Evolutionary conservation across 768 basidiomycete species (phyloP), one percentile per base, ranked within the genome.

Genomic region (Rhodotorula graminis): DNA sequence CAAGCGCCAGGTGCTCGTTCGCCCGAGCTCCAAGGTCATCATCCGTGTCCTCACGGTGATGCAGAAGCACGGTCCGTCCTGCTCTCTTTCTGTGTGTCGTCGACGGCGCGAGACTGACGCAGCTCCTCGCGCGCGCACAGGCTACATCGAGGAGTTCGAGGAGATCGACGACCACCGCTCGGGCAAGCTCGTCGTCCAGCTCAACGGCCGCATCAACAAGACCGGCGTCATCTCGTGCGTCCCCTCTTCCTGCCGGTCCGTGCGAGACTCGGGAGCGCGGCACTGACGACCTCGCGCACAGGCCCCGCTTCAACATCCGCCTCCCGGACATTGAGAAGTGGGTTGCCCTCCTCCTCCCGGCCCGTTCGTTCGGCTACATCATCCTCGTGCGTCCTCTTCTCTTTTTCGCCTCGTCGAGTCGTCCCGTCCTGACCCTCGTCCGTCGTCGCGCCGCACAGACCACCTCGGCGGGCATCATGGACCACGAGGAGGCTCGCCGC

Each of bases 151-250:
- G 79, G 93, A 97, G 85, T 96, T 96, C 80, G 72, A 73, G 71
- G 72, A 71, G 71, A 69, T 77, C 59, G 96, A 99, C 80, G 96
- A 99, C 85, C 96, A 98, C 83, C 93, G 95, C 72, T 89, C 92
- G 14, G 93, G 93, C 79, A 99, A 98, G 84, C 92, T 99, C 77
- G 94, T 99, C 79, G 87, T 98, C 79, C 94, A 99, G 84, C 88
- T 99, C 69, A 99, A 96, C 80, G 96, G 96, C 59, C 91, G 93
- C 72, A 87, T 99, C 79, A 99, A 99, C 87, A 99, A 99, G 85
- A 90, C 89, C n/a, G 96, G 95, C 78, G 95, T 99, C 81, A 97
- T 97, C 84, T 97, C 94, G n/a, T 61, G 44, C 27, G 60, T 70
- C 70, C 7, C n/a, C 33, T 23, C 46, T 44, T 3, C 5, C 27